Percentiles rank a stretch among this genome's conserved stretches.
Conservation (phyloP, 2,329 filamentous ascomycete genomes). For the Coniochaeta ligniaria region DNA sequence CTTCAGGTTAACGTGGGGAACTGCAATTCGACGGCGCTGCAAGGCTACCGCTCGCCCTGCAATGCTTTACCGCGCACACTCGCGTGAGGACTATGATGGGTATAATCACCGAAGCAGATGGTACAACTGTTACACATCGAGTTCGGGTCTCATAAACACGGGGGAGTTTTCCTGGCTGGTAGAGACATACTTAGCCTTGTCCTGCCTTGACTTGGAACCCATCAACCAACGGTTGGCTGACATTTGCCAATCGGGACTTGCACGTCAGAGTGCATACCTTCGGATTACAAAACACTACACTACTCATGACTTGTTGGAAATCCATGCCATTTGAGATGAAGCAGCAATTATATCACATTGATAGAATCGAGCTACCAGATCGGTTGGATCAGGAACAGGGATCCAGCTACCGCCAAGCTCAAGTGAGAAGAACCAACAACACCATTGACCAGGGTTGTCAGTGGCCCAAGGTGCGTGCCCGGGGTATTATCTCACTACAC, state of each 20-base stretch:
- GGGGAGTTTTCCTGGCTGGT: neutral
- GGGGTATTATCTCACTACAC: neutral
- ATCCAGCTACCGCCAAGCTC: neutral
- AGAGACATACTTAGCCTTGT: neutral
- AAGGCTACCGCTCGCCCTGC: neutral
- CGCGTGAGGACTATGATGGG: neutral
- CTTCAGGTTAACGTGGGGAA: neutral
- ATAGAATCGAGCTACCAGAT: neutral
- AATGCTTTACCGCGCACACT: neutral
- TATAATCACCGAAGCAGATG: neutral
- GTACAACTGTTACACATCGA: neutral
- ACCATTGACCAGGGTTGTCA: neutral
- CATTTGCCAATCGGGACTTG: neutral
- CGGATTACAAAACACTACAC: neutral
- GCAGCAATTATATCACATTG: neutral
- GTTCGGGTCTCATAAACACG: neutral
- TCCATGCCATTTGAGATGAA: too few species aligned
- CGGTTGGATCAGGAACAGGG: neutral
- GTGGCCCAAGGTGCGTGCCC: neutral
- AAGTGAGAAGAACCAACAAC: neutral
- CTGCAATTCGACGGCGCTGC: neutral
- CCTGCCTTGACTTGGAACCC: neutral
- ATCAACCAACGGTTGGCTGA: neutral
- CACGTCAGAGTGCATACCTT: neutral
- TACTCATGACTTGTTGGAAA: neutral